phyloP scores from a whole-genome alignment of 495 filamentous ascomycete genomes.

The Xylaria venustula region DNA sequence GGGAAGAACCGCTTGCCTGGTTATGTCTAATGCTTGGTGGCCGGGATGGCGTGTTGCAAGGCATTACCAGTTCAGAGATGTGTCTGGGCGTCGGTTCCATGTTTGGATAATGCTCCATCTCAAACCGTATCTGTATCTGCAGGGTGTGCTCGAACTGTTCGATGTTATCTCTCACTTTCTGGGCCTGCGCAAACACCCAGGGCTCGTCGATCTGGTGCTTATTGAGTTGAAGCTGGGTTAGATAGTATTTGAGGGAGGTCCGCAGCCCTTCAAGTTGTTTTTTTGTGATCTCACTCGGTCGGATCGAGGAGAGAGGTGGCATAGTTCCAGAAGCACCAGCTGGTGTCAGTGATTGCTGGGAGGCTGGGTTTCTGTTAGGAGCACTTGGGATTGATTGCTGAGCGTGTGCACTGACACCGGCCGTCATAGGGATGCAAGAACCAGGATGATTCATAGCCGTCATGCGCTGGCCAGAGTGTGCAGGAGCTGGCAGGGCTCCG shows the following conservation, averaged over 20 bases:
- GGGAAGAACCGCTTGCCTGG: conserved; percentile 16
- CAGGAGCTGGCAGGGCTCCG: conserved; percentile 10
- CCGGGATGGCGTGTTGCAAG: conserved; percentile 16
- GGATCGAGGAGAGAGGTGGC: conserved; percentile 44
- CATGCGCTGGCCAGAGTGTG: conserved; percentile 10
- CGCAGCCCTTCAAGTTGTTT: conserved; percentile 41
- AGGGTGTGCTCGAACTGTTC: conserved; percentile 37
- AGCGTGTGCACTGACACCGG: neutral
- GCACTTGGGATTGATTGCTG: conserved; percentile 9
- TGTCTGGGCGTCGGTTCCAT: conserved; percentile 8
- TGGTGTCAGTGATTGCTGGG: conserved; percentile 2
- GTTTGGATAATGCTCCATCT: conserved; percentile 29
- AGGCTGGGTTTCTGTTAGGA: neutral
- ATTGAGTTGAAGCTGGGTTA: conserved; percentile 48
- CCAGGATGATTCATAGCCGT: neutral
- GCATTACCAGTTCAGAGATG: neutral
- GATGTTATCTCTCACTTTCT: conserved; percentile 33
- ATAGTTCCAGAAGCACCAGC: conserved; percentile 12
- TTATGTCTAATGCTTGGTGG: conserved; percentile 18
- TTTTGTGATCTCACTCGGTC: conserved; percentile 46
- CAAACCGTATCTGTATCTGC: conserved; percentile 35
- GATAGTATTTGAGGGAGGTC: conserved; percentile 40
- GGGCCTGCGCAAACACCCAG: conserved; percentile 31
- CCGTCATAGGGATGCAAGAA: neutral
- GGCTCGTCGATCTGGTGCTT: conserved; percentile 51